Evolutionary conservation across 192 early-diverging fungal species (phyloP).

Genomic region (Chytriomyces hyalinus): DNA sequence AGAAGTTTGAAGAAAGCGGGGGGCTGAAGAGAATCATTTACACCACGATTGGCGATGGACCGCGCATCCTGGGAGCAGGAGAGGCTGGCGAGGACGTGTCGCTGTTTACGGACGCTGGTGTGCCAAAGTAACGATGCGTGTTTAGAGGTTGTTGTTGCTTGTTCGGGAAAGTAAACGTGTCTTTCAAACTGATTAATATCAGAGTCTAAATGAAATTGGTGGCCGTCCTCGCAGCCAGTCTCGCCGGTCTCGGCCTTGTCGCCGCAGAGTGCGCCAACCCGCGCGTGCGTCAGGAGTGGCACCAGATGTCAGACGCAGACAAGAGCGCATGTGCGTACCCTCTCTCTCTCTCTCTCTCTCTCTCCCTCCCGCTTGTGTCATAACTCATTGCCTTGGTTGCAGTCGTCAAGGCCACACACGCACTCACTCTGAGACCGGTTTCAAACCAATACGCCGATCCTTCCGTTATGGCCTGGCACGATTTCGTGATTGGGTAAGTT

Average conservation of each 20-base stretch:
- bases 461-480: conserved; percentile 8
- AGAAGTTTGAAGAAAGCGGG: conserved; percentile 54
- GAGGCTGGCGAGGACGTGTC: conserved; percentile 46
- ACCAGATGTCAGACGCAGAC: not conserved
- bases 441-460: conserved; percentile 1
- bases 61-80: conserved; percentile 71
- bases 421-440: not conserved
- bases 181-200: not conserved
- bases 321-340: not conserved
- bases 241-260: not conserved
- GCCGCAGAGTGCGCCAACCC: conserved; percentile 1
- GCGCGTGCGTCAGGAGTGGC: not conserved
- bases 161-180: too few species aligned
- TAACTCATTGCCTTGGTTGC: not conserved
- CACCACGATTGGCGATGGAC: conserved; percentile 90
- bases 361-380: not conserved
- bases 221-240: not conserved
- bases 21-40: conserved; percentile 87
- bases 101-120: conserved; percentile 67
- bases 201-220: not conserved
- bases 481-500: conserved; percentile 1
- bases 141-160: too few species aligned
- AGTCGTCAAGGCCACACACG: not conserved
- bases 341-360: not conserved
- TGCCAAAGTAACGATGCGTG: conserved; percentile 48